Evolutionary conservation across 78 protist species (phyloP), one percentile per base, ranked within the genome.

Genomic region (Trichosphaerium sp.): DNA sequence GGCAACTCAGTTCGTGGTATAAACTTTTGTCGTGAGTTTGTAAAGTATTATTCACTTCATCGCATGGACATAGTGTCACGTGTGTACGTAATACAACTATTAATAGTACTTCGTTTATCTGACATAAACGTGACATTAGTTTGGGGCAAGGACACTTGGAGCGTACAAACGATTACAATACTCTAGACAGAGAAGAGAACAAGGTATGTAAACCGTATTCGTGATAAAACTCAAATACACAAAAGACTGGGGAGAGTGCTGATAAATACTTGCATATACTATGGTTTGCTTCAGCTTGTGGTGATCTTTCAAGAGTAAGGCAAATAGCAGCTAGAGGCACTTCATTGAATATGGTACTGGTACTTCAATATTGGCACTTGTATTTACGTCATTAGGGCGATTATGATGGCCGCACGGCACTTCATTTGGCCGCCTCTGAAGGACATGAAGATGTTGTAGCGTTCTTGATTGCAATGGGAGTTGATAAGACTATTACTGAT

Each of bases 1-100:
- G 85, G 83, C 28, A 84, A 80, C 66, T 38, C 63, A 5, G 80
- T 75, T 25, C 72, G 90, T n/a, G 90, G 90, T 1, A 35, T 85
- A n/a, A 75, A 47, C 37, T 78, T 85, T 34, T 61, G 75, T 48
- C 5, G 57, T 44, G 26, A n/a, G n/a, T n/a, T 74, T 14, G 38
- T 69, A 25, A 56, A 1, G 51, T 18, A 44, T n/a, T n/a, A 12
- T 10, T 11, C 11, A 55, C 28, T 18, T 11, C 60, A 55, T 44
- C 51, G 51, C 18, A 44, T 44, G 28, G 51, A 44, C 51, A 44
- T 18, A 18, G 51, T 21, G 28, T n/a, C n/a, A n/a, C n/a, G n/a
- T 18, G 18, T 44, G 28, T 54, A 34, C 59, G 32, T 21, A 54
- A 10, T 35, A 12, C 6, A 6, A 32, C 43, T 34, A 6, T 32